phyloP scores from a whole-genome alignment of 1,139 yeast genomes.

The Hyphopichia buzzinii region DNA sequence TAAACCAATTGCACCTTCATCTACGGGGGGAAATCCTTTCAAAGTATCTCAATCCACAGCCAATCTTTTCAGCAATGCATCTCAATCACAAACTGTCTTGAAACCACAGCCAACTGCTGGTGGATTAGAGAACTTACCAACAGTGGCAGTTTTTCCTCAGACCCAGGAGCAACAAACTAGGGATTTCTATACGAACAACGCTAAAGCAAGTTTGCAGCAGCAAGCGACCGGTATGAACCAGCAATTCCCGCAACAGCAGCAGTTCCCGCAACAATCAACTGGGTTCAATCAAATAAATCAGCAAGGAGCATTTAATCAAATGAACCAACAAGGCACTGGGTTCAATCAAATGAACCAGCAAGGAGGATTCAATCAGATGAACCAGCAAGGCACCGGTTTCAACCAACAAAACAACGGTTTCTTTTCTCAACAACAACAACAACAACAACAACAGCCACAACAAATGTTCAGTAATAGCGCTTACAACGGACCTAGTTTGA shows the following conservation, averaged over 20 bases:
- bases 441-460: constrained; percentile 9
- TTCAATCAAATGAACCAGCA: constrained; percentile 12
- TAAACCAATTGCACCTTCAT: constrained; percentile 16
- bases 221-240: constrained; percentile 21
- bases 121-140: constrained; percentile 60
- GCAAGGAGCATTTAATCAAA: constrained; percentile 8
- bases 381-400: constrained; percentile 12
- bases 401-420: constrained; percentile 1
- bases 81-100: constrained; percentile 22
- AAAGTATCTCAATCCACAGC: constrained; percentile 39
- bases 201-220: constrained; percentile 39
- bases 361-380: constrained; percentile 12
- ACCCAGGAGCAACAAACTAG: constrained; percentile 46
- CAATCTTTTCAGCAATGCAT: constrained; percentile 29
- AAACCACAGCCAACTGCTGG: constrained; percentile 62
- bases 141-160: constrained; percentile 64
- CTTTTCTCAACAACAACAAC: constrained; percentile 9
- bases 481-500: constrained; percentile 32
- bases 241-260: constrained; percentile 8
- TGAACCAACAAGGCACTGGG: constrained; percentile 6
- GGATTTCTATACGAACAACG: constrained; percentile 36
- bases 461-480: constrained; percentile 8
- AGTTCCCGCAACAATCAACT: constrained; percentile 9
- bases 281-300: constrained; percentile 6
- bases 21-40: constrained; percentile 49